These are phyloP conservation scores for Gossypium lobatum DNA, from an alignment of 441 rosid species.

Conservation along the genomic window DNA sequence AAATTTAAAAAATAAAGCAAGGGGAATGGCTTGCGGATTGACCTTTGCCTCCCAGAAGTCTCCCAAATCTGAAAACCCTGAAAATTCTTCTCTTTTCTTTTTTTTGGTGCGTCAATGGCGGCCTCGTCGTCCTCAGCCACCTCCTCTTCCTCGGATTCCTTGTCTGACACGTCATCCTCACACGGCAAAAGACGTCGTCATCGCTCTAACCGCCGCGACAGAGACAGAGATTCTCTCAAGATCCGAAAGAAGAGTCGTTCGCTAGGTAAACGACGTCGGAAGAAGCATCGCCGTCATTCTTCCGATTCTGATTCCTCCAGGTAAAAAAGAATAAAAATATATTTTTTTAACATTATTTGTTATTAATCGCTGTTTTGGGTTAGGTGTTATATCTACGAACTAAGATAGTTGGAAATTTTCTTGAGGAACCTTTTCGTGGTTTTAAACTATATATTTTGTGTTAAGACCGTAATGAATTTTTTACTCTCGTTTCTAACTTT, in stretches of 20 bases:
- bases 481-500: not conserved
- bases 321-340: slow-evolving; percentile 17
- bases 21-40: not conserved
- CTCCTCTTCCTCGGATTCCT: slow-evolving; percentile 40
- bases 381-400: not conserved
- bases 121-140: slow-evolving; percentile 55
- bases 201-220: slow-evolving; percentile 36
- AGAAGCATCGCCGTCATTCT: slow-evolving; percentile 36
- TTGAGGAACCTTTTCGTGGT: not conserved
- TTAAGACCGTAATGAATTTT: not conserved
- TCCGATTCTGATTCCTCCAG: slow-evolving; percentile 47
- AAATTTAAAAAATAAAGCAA: not conserved
- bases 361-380: not conserved
- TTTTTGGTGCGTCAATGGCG: slow-evolving; percentile 38
- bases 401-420: not conserved
- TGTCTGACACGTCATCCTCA: slow-evolving; percentile 48
- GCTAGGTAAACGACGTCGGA: slow-evolving; percentile 51
- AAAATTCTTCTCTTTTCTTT: not conserved
- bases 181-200: slow-evolving; percentile 38
- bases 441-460: not conserved
- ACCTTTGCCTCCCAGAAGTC: not conserved
- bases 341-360: not conserved
- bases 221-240: slow-evolving; percentile 55
- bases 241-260: slow-evolving; percentile 56
- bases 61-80: not conserved